Conservation (phyloP, 2,329 filamentous ascomycete species). For the Stemphylium beticola region DNA sequence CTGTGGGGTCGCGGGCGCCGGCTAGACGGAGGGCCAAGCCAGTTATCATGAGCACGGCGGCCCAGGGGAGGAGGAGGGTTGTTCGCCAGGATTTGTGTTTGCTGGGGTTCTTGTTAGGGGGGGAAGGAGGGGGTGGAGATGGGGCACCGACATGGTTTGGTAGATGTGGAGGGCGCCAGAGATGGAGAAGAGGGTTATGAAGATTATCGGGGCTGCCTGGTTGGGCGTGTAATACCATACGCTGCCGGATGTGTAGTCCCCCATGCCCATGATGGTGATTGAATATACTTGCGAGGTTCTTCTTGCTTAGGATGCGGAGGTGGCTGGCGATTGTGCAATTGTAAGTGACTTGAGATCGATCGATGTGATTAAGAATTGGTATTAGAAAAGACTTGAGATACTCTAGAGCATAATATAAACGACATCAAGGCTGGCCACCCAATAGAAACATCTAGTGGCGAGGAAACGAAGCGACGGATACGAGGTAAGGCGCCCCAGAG, state of each 20-base stretch:
- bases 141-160: constrained; percentile 60
- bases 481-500: background rate
- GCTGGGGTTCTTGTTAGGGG: constrained; percentile 38
- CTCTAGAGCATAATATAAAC: too few species aligned
- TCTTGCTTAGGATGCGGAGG: too few species aligned
- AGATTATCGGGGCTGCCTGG: constrained; percentile 61
- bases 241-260: constrained; percentile 43
- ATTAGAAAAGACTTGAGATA: too few species aligned
- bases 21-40: constrained; percentile 64
- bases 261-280: constrained; percentile 35
- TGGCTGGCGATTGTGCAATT: too few species aligned
- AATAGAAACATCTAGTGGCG: too few species aligned
- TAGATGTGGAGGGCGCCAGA: constrained; percentile 60
- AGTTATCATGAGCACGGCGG: constrained; percentile 60
- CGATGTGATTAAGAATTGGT: too few species aligned
- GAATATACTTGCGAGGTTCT: too few species aligned
- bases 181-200: constrained; percentile 56
- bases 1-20: constrained; percentile 59
- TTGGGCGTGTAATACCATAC: constrained; percentile 59
- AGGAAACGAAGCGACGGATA: background rate
- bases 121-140: background rate
- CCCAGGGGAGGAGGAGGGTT: constrained; percentile 62
- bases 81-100: constrained; percentile 64
- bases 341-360: too few species aligned
- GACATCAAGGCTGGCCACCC: too few species aligned